Percentiles rank a stretch among this genome's conserved stretches.
Evolutionary conservation across 2,329 filamentous ascomycete genomes (phyloP).

Genomic region (Leptographium galeiforme): DNA sequence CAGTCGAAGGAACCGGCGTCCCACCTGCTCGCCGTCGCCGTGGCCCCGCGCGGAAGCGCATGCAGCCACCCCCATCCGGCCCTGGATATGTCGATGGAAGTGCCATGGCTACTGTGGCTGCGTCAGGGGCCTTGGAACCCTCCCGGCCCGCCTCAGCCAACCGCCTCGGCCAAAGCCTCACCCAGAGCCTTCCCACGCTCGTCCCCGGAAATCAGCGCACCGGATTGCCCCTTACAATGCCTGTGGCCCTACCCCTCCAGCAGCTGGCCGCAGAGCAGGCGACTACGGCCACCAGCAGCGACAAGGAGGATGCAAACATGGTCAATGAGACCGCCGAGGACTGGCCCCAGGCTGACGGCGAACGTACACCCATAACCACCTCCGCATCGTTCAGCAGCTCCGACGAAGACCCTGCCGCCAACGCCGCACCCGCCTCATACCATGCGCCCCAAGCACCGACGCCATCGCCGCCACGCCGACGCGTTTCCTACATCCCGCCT

Average conservation of each 20-base stretch:
- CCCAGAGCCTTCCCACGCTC: background rate
- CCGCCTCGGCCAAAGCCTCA: background rate
- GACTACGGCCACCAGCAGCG: background rate
- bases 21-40: too few species aligned
- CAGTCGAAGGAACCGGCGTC: too few species aligned
- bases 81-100: background rate
- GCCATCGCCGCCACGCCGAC: background rate
- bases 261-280: background rate
- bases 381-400: too few species aligned
- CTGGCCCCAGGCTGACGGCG: background rate
- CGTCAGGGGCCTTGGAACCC: background rate
- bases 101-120: background rate
- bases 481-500: background rate
- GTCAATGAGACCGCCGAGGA: background rate
- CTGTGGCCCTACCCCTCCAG: background rate
- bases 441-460: too few species aligned
- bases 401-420: too few species aligned
- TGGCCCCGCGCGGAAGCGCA: too few species aligned
- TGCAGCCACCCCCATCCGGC: too few species aligned
- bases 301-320: too few species aligned
- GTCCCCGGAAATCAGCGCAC: slow-evolving; percentile 1
- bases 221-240: slow-evolving; percentile 3
- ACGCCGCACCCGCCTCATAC: too few species aligned
- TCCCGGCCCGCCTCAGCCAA: background rate
- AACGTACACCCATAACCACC: too few species aligned